phyloP scores from a whole-genome alignment of 352 stramenopile genomes.

The Phytophthora capsici region DNA sequence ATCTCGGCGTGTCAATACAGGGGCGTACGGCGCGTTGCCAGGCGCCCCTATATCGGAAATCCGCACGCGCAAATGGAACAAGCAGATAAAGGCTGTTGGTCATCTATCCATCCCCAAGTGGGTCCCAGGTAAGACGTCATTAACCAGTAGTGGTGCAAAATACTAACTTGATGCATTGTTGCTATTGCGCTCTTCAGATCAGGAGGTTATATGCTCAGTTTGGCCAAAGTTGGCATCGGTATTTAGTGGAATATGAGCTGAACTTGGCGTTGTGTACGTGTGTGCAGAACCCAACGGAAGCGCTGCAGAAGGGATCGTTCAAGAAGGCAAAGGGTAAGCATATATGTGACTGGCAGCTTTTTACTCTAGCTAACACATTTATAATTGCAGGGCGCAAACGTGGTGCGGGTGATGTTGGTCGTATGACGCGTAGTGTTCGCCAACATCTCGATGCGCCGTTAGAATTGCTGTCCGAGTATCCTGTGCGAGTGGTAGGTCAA shows the following conservation, averaged over 20 bases:
- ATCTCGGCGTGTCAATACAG: constrained; percentile 42
- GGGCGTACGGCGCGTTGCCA: constrained; percentile 41
- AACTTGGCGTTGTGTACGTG: not conserved
- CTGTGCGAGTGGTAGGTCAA: constrained; percentile 49
- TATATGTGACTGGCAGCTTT: not conserved
- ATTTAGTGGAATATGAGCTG: not conserved
- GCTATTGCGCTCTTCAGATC: constrained; percentile 41
- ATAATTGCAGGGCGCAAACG: constrained; percentile 62
- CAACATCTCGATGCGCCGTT: constrained; percentile 79
- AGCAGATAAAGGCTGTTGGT: constrained; percentile 71
- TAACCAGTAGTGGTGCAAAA: not conserved
- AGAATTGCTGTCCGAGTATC: constrained; percentile 72
- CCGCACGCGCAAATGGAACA: constrained; percentile 76
- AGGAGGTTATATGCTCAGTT: constrained; percentile 44
- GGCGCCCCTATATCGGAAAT: constrained; percentile 68
- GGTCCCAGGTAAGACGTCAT: constrained; percentile 54
- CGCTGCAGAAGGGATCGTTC: constrained; percentile 62
- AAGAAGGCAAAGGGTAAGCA: constrained; percentile 83
- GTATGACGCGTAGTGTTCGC: constrained; percentile 82
- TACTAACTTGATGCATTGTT: constrained; percentile 16
- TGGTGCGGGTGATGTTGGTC: constrained; percentile 54
- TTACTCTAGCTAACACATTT: not conserved
- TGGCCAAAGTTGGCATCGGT: not conserved
- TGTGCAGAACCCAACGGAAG: constrained; percentile 60
- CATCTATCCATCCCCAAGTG: constrained; percentile 79